Evolutionary conservation across 345 rosid genomes (phyloP).

Genomic region (Camelina laxa): DNA sequence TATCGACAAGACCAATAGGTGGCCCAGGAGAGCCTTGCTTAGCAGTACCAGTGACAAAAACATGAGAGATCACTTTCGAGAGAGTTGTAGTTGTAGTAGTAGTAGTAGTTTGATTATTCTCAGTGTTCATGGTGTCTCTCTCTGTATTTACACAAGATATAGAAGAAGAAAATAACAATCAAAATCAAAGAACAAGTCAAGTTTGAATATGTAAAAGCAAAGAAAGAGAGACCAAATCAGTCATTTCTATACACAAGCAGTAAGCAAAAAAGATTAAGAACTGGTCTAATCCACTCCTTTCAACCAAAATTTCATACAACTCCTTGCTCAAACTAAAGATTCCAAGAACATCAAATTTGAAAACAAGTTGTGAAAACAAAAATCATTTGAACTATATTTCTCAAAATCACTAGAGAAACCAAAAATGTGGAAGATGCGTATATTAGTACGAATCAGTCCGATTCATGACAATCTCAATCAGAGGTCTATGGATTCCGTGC

Average conservation of each 20-base stretch:
- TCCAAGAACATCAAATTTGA: background rate
- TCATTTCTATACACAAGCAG: background rate
- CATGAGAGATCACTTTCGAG: constrained; percentile 44
- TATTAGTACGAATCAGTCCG: background rate
- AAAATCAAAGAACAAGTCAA: constrained; percentile 1
- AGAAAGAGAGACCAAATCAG: background rate
- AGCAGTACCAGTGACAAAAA: constrained; percentile 60
- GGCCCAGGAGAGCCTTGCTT: constrained; percentile 58
- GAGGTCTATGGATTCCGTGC: background rate
- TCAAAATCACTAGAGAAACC: background rate
- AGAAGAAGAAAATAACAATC: constrained; percentile 17
- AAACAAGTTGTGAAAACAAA: background rate
- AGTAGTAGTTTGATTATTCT: constrained; percentile 20
- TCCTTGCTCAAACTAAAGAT: background rate
- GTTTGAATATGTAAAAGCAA: constrained; percentile 6
- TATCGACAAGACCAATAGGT: constrained; percentile 65
- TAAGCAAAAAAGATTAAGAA: constrained; percentile 1
- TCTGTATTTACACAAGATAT: constrained; percentile 1
- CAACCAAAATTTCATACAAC: background rate
- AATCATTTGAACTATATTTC: background rate
- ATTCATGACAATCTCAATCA: constrained; percentile 6
- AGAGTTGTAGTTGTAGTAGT: background rate
- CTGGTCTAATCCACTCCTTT: background rate
- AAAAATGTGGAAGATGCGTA: background rate
- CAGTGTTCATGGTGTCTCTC: constrained; percentile 28